Base-by-base conservation (phyloP, 2,329 filamentous ascomycete species). In the Clonostachys chloroleuca region DNA sequence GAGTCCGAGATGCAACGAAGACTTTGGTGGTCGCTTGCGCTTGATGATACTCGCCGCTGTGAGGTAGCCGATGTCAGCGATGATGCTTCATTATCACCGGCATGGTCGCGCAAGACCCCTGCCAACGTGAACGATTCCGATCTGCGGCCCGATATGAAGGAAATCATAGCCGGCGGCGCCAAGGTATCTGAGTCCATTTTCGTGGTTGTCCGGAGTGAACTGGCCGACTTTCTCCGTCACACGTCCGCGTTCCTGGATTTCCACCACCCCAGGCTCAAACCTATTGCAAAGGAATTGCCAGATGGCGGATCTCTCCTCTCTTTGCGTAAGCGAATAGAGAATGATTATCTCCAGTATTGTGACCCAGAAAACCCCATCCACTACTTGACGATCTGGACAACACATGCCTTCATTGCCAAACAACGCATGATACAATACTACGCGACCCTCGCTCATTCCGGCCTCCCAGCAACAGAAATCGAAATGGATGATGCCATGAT, bases 1-100 rank as follows among this genome's bases (percentile, higher is more conserved):
- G 82, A 87, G 55, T 77, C 77, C 3, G 82, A 87, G 57, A 86
- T 87, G 72, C 74, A 83, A n/a, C 69, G 83, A 40, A 71, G 84
- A 6, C 69, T 86, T 17, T 87, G 83, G 83, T 84, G 81, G 81
- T 75, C 81, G 56, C 74, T 86, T 1, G 60, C 78, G 1, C 58
- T 78, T 4, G 30, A 69, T 81, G 43, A 66, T 83, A 47, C 68
- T 80, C 45, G 81, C 14, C 70, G 81, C 13, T 62, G 73, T 51
- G 80, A 84, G 51, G 56, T 83, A 49, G 58, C 70, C 2, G 65
- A 72, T 30, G 64, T 84, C 51, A 68, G 73, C 41, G 77, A 79
- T 52, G 76, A 75, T 47, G 80, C 66, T 78, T 30, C 24, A 30
- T 48, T 81, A 80, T 6, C 80, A 80, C 2, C 69, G 83, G 18